A percentile compares a stretch with the other conserved stretches of the same genome.
phyloP scores from a whole-genome alignment of 352 stramenopile species.

The Globisporangium cystogenes region DNA sequence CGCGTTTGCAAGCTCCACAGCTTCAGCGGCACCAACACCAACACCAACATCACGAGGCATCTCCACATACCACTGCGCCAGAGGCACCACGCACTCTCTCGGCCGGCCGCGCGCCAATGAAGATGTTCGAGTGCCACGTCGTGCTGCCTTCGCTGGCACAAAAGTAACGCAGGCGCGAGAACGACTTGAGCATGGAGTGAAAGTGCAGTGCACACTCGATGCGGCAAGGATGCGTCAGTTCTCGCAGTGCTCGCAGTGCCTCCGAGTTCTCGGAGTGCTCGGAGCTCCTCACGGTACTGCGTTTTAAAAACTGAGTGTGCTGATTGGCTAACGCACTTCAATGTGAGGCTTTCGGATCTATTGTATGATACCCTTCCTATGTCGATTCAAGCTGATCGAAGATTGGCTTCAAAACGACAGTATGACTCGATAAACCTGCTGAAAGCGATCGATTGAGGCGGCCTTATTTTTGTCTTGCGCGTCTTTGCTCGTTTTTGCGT shows the following conservation, averaged over 20 bases:
- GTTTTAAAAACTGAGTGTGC: not conserved
- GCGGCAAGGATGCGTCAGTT: no score
- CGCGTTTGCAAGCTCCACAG: not conserved
- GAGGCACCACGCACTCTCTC: not conserved
- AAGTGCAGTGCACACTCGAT: no score
- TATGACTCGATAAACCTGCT: not conserved
- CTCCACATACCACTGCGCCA: not conserved
- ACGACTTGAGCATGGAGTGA: no score
- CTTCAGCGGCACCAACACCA: not conserved
- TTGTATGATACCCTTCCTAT: not conserved
- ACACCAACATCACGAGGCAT: no score
- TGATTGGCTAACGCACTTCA: constrained; percentile 10
- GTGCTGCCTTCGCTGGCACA: constrained; percentile 23
- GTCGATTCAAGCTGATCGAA: no score
- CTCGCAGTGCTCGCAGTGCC: not conserved
- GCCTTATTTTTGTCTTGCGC: not conserved
- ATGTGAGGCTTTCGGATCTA: not conserved
- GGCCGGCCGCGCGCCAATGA: constrained; percentile 4
- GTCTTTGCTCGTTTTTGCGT: not conserved
- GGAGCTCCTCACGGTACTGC: not conserved
- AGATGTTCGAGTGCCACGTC: constrained; percentile 16
- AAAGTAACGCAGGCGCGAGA: not conserved
- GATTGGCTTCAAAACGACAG: no score
- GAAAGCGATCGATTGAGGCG: not conserved
- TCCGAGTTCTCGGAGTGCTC: not conserved